phyloP scores from a whole-genome alignment of 2,329 filamentous ascomycete genomes.

The Albifimbria verrucaria region DNA sequence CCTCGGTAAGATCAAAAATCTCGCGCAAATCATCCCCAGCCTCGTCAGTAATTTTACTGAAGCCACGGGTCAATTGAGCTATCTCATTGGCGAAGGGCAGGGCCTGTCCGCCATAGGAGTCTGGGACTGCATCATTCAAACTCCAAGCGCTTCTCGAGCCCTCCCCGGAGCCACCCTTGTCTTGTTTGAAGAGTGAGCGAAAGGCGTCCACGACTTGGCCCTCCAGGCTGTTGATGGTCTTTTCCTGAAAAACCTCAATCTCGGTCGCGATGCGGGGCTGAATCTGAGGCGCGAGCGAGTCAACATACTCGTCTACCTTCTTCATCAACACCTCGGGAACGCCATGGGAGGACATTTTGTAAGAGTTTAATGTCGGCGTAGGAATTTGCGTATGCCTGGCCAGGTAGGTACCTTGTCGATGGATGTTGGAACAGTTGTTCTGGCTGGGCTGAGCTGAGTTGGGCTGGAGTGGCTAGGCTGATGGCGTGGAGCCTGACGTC shows the following conservation, averaged over 20 bases:
- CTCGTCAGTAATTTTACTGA: conserved; percentile 36
- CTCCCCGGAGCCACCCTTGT: conserved; percentile 14
- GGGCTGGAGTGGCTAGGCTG: not conserved
- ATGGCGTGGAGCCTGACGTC: not conserved
- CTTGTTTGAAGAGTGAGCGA: conserved; percentile 38
- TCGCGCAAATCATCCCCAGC: conserved; percentile 39
- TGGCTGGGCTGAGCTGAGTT: not conserved
- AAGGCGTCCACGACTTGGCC: conserved; percentile 42
- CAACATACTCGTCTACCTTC: conserved; percentile 44
- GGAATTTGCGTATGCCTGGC: not conserved
- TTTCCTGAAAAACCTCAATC: conserved; percentile 39
- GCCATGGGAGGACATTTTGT: conserved; percentile 32
- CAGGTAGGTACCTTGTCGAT: not conserved
- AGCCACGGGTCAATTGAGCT: conserved; percentile 35
- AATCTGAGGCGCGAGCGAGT: conserved; percentile 43
- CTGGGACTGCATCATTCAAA: conserved; percentile 32
- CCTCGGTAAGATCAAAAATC: conserved; percentile 41
- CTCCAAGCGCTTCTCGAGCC: conserved; percentile 18
- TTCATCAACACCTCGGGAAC: conserved; percentile 40
- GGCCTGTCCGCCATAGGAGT: conserved; percentile 37
- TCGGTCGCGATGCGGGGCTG: conserved; percentile 42
- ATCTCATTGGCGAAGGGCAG: conserved; percentile 45
- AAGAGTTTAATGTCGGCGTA: not conserved
- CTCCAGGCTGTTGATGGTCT: conserved; percentile 44
- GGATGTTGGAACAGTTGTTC: not conserved